These are phyloP conservation scores for Hyphopichia homilentoma DNA, from an alignment of 805 yeast genomes.

Conservation along the genomic window DNA sequence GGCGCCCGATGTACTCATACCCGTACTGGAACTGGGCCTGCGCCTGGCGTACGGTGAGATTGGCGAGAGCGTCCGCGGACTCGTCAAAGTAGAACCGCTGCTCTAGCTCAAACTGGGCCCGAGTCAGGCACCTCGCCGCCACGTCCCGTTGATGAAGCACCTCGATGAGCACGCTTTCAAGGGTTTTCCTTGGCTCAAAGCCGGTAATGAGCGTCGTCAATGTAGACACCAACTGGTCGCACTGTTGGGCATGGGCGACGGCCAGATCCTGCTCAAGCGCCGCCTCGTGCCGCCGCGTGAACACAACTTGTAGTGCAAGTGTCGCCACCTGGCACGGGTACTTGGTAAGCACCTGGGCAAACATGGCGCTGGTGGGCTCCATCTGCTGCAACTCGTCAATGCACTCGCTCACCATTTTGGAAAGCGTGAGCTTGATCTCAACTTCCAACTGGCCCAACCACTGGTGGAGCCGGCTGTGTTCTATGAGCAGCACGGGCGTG, in stretches of 20 bases:
- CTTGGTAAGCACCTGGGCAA: conserved; percentile 3
- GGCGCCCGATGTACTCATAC: conserved; percentile 75
- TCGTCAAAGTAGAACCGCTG: conserved; percentile 46
- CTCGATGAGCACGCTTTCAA: conserved; percentile 66
- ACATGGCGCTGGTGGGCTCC: neutral
- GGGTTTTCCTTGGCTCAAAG: conserved; percentile 37
- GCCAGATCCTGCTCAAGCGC: conserved; percentile 9
- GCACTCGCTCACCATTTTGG: conserved; percentile 28
- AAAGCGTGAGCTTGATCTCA: conserved; percentile 48
- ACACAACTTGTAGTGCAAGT: conserved; percentile 53
- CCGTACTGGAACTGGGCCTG: conserved; percentile 59
- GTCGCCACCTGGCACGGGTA: conserved; percentile 56
- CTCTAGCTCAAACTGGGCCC: too few relatives aligned
- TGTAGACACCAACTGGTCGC: conserved; percentile 10
- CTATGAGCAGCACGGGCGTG: conserved; percentile 40
- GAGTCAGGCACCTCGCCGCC: too few relatives aligned
- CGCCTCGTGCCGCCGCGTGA: conserved; percentile 46
- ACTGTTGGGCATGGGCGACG: conserved; percentile 3
- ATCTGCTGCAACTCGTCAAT: conserved; percentile 10
- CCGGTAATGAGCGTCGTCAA: conserved; percentile 24
- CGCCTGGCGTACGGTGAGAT: conserved; percentile 50
- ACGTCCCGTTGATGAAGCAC: conserved; percentile 54
- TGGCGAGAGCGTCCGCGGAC: conserved; percentile 20
- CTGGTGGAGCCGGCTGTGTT: conserved; percentile 45
- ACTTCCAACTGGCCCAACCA: conserved; percentile 63